Base-by-base conservation (phyloP, 495 filamentous ascomycete genomes). In the Jackrogersella multiformis region DNA sequence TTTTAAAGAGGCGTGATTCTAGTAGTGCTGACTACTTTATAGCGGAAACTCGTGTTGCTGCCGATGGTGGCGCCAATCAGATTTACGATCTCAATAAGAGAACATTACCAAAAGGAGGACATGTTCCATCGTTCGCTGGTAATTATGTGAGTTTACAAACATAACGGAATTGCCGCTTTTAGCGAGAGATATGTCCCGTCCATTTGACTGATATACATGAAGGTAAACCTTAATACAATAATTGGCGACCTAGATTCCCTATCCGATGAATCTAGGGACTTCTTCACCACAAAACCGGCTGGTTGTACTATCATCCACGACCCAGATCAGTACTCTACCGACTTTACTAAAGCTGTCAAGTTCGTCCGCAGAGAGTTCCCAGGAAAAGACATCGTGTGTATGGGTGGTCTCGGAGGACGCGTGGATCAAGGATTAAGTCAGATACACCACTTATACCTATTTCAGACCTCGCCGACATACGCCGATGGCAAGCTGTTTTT, bases 241-340 rank as follows among this genome's bases (percentile, higher is more conserved):
- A 86, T 92, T 66, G 95, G 95, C 53, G 95, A 99, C 71, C 82
- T 98, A 1, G 95, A 99, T 81, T 97, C 93, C 13, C 78, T 97
- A 15, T 77, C 73, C 2, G 80, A 85, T 9, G 74, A 82, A 16
- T 79, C 89, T 0, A 80, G 79, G 35, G 32, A 74, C 1, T 89
- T 89, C 74, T 97, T 92, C 79, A 73, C 80, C 38, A 60, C 74
- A 0, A 78, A 76, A 8, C 78, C 77, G 4, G 84, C 87, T 0
- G 38, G 44, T 4, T 76, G 79, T 3, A 59, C 80, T 16, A 79
- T 97, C 34, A 78, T 91, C 56, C 74, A 86, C 67, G 87, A 93
- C 57, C 67, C 79, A 21, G 92, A 96, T 73, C 92, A 97, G 71
- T 85, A 95, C 73, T 89, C 90, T 7, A 97, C 96, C 5, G 95